Conservation (phyloP, 441 rosid species). For the Adansonia grandidieri region DNA sequence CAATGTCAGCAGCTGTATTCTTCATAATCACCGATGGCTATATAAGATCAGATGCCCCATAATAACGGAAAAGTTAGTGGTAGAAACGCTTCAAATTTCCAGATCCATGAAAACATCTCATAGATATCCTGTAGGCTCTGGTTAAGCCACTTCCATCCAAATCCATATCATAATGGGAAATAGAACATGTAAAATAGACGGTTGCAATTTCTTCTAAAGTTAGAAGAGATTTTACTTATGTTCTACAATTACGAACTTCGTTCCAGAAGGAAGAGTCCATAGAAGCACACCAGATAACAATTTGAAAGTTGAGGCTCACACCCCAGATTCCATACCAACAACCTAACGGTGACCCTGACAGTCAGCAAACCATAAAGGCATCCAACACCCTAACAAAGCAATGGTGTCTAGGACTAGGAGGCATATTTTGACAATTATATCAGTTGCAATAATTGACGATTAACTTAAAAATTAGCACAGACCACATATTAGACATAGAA, state of each 20-base stretch:
- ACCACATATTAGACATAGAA: background rate
- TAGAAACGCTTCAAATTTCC: background rate
- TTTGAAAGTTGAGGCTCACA: background rate
- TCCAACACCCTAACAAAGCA: background rate
- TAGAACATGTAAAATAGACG: background rate
- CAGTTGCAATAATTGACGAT: background rate
- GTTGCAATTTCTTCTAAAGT: background rate
- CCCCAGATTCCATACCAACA: background rate
- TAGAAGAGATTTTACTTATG: background rate
- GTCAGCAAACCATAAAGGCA: background rate
- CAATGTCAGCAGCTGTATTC: background rate
- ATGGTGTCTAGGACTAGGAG: background rate
- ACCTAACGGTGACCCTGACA: background rate
- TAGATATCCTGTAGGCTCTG: background rate
- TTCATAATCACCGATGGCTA: background rate
- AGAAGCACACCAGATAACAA: background rate
- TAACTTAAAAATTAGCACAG: background rate
- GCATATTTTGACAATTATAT: background rate
- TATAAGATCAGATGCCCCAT: no score
- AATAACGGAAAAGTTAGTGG: background rate
- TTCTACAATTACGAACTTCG: background rate
- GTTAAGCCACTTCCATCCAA: background rate
- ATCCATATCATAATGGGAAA: background rate
- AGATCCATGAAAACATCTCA: conserved; percentile 7
- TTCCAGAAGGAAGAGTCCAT: background rate